Conservation (phyloP, 2,329 filamentous ascomycete species). For the Fusarium pininemorale region DNA sequence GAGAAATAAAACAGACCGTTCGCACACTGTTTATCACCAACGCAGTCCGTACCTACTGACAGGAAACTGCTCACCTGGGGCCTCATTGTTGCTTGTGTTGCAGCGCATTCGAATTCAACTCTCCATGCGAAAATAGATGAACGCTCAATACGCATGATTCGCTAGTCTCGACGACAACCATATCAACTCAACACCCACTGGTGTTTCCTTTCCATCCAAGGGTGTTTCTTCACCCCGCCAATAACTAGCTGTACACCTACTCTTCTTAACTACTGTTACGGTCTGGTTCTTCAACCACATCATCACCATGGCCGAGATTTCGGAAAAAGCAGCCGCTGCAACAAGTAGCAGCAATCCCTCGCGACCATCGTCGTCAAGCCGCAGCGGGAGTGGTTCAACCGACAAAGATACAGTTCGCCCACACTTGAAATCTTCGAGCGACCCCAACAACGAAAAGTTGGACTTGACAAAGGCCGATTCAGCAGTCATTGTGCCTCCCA, state of each 20-base stretch:
- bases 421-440: constrained; percentile 20
- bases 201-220: background rate
- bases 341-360: constrained; percentile 30
- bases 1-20: background rate
- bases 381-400: constrained; percentile 45
- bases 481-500: constrained; percentile 47
- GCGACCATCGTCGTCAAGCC: constrained; percentile 48
- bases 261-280: background rate
- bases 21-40: background rate
- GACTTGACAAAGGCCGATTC: constrained; percentile 56
- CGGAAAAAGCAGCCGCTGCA: constrained; percentile 41
- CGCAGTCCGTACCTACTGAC: background rate
- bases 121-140: background rate
- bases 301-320: constrained; percentile 31
- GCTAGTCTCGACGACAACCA: constrained; percentile 12
- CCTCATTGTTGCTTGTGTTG: background rate
- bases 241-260: background rate
- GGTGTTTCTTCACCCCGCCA: constrained; percentile 8
- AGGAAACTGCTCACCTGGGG: background rate
- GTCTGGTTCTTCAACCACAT: background rate
- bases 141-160: background rate
- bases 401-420: constrained; percentile 31
- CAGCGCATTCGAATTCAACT: background rate
- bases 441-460: constrained; percentile 27
- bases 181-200: background rate